A percentile compares a stretch with the other conserved stretches of the same genome.
phyloP scores from a whole-genome alignment of 1,139 yeast genomes.

The Suhomyces maxii region DNA sequence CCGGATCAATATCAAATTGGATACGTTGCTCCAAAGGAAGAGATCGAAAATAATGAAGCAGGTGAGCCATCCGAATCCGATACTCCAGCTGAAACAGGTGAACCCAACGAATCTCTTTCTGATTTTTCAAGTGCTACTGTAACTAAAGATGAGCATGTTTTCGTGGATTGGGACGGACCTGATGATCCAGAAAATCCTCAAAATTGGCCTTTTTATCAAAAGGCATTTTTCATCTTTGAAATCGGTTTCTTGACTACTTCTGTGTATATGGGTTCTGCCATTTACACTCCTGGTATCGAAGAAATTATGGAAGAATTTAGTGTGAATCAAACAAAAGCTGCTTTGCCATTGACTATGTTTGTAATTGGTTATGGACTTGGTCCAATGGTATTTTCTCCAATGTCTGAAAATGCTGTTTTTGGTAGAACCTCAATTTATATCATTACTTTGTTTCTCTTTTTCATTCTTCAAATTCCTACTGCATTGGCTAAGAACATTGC shows the following conservation, averaged over 20 bases:
- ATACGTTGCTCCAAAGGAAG: constrained; percentile 2
- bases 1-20: constrained; percentile 31
- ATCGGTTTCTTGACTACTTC: constrained; percentile 49
- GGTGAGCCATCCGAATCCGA: neutral
- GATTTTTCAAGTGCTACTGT: constrained; percentile 1
- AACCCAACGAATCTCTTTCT: neutral
- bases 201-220: constrained; percentile 51
- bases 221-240: constrained; percentile 37
- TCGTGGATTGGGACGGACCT: constrained; percentile 46
- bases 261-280: constrained; percentile 63
- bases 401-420: constrained; percentile 42
- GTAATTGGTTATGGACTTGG: constrained; percentile 44
- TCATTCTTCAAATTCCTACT: constrained; percentile 35
- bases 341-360: constrained; percentile 36
- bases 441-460: constrained; percentile 28
- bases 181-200: constrained; percentile 59
- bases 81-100: neutral
- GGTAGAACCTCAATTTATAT: constrained; percentile 52
- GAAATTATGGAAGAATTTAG: constrained; percentile 29
- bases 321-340: constrained; percentile 27
- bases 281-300: constrained; percentile 55
- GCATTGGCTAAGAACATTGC: no score
- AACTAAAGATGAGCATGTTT: constrained; percentile 9
- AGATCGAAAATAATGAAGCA: neutral
- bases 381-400: constrained; percentile 39